A percentile compares a stretch with the other conserved stretches of the same genome.
phyloP scores from a whole-genome alignment of 1,284 basidiomycete genomes.

The Puccinia polysora region DNA sequence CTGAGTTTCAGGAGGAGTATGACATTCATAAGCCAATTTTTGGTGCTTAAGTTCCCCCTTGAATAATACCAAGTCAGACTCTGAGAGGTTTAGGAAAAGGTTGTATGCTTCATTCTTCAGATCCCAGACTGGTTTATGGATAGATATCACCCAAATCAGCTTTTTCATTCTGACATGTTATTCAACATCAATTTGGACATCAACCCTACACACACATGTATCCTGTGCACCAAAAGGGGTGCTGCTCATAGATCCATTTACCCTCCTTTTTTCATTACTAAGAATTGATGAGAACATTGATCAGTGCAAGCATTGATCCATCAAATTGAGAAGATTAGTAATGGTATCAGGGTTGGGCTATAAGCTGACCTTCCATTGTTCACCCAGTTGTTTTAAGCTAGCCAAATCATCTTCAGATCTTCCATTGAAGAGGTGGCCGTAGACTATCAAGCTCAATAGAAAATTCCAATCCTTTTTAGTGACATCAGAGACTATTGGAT shows the following conservation, averaged over 20 bases:
- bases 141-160: slow-evolving; percentile 41
- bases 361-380: slow-evolving; percentile 74
- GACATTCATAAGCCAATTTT: slow-evolving; percentile 86
- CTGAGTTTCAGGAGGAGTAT: slow-evolving; percentile 80
- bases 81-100: slow-evolving; percentile 85
- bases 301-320: too few relatives aligned
- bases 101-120: slow-evolving; percentile 83
- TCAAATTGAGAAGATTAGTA: too few relatives aligned
- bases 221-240: slow-evolving; percentile 88
- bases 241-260: slow-evolving; percentile 92
- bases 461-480: slow-evolving; percentile 95
- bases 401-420: slow-evolving; percentile 73
- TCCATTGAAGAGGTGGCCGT: slow-evolving; percentile 80
- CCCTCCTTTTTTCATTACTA: slow-evolving; percentile 88
- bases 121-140: slow-evolving; percentile 63
- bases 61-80: slow-evolving; percentile 88
- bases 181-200: too few relatives aligned
- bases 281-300: too few relatives aligned
- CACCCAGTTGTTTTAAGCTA: slow-evolving; percentile 72
- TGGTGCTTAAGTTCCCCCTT: slow-evolving; percentile 93
- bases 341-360: too few relatives aligned
- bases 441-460: slow-evolving; percentile 72
- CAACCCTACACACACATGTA: slow-evolving; percentile 64
- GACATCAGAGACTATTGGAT: slow-evolving; percentile 68
- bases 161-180: too few relatives aligned